These are phyloP conservation scores for Hydrangea macrophylla DNA, from an alignment of 148 eudicot genomes.

Conservation along the genomic window DNA sequence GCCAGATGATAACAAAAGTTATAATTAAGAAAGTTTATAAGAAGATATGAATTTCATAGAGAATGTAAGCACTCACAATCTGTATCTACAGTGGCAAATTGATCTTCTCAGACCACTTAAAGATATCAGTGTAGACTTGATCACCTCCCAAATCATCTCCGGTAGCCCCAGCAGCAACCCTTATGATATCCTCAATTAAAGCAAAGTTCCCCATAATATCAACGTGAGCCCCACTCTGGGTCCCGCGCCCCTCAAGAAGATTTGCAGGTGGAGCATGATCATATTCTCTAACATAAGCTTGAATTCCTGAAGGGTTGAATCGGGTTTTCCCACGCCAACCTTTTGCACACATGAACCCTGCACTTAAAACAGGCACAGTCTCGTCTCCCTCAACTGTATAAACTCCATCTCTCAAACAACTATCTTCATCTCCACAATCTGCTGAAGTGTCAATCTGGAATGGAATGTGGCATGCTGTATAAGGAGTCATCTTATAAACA, in stretches of 20 bases:
- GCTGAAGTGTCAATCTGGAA: constrained; percentile 81
- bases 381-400: constrained; percentile 80
- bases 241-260: constrained; percentile 89
- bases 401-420: constrained; percentile 68
- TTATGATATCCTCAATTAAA: constrained; percentile 82
- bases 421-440: constrained; percentile 36
- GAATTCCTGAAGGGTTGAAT: constrained; percentile 82
- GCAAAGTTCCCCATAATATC: constrained; percentile 97
- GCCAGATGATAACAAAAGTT: too few relatives aligned
- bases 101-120: constrained; percentile 80
- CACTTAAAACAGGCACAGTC: constrained; percentile 84
- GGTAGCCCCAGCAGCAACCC: constrained; percentile 79
- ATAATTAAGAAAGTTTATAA: too few relatives aligned
- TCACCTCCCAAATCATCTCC: constrained; percentile 94
- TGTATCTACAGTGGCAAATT: constrained; percentile 28
- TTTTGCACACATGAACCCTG: constrained; percentile 94
- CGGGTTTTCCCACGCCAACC: constrained; percentile 96
- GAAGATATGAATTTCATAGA: too few relatives aligned
- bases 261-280: constrained; percentile 90
- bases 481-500: constrained; percentile 56
- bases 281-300: constrained; percentile 65
- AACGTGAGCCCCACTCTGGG: constrained; percentile 95
- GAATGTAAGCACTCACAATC: too few relatives aligned
- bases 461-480: constrained; percentile 79
- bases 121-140: constrained; percentile 71